These are phyloP conservation scores for Chimonanthus salicifolius DNA, from an alignment of 164 flowering plant species.

Conservation along the genomic window DNA sequence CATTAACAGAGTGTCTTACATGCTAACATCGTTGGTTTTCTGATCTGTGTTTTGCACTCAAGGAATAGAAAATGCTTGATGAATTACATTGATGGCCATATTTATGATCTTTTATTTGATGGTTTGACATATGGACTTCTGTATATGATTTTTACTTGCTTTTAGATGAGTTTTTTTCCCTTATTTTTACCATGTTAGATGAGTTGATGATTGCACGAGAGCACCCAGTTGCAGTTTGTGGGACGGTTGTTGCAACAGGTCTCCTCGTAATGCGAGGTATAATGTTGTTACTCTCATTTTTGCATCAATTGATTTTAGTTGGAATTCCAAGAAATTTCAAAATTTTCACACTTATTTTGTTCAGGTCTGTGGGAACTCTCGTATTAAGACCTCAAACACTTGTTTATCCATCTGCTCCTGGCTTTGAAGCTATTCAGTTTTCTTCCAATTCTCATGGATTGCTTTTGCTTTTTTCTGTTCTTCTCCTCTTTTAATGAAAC, in stretches of 20 bases:
- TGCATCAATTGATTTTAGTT: not conserved
- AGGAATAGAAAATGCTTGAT: not conserved
- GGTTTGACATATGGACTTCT: not conserved
- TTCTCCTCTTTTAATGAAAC: not conserved
- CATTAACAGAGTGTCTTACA: not conserved
- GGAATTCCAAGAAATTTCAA: not conserved
- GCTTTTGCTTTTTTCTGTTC: not conserved
- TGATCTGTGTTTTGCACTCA: not conserved
- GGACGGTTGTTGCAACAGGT: constrained; percentile 48
- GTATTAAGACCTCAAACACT: not conserved
- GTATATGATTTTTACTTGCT: not conserved
- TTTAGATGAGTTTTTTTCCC: constrained; percentile 41
- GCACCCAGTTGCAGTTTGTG: constrained; percentile 54
- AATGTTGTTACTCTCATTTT: not conserved
- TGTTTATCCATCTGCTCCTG: no score
- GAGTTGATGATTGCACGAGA: constrained; percentile 55
- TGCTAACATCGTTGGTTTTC: not conserved
- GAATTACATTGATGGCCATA: not conserved
- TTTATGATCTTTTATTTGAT: not conserved
- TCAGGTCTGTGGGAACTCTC: not conserved
- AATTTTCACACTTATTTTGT: not conserved
- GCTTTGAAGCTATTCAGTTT: not conserved
- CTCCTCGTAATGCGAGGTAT: constrained; percentile 70
- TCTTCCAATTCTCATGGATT: not conserved
- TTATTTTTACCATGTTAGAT: not conserved